Base-by-base conservation (phyloP, 352 stramenopile species). In the Plasmopara muralis region DNA sequence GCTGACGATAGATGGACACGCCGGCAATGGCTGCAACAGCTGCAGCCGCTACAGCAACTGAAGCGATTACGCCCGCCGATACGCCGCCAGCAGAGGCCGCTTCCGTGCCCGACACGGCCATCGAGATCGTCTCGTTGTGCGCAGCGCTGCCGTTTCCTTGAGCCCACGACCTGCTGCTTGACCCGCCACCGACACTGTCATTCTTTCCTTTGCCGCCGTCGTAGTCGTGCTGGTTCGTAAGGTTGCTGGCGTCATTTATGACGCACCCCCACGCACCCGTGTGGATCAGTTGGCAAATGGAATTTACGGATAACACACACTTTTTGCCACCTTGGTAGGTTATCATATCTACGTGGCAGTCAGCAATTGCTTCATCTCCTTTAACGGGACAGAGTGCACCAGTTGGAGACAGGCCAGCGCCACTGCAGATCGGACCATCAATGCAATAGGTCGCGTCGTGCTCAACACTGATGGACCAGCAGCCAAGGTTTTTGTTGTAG, bases 221-320 rank as follows among this genome's bases (percentile, higher is more conserved):
- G 28, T 30, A 47, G 0, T 46, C 44, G 9, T 44, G 9, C 51
- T 53, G 9, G 46, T 47, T 35, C 40, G 61, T 73, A 16, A 60
- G 51, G 41, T 53, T 28, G 38, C 29, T 34, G 51, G 14, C 47
- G 20, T 55, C 42, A 8, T 55, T 50, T 39, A 67, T 52, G 34
- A 85, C 75, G 48, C 79, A 90, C 13, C 77, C 77, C 77, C 73
- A 87, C 6, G 74, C 79, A 13, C 79, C 79, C 0, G 73, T 84
- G 44, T 82, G 67, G 62, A 87, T 83, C 49, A 81, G 74, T 40
- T 75, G 45, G 50, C 76, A 89, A 12, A 62, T 65, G 1, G 77
- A 64, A 38, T 87, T 72, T 6, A 74, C 64, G 7, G 74, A 70
- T 14, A 78, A 51, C 9, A 74, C 62, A 50, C 77, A 91, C 49